phyloP scores from a whole-genome alignment of 768 basidiomycete species.

The Steccherinum ochraceum region DNA sequence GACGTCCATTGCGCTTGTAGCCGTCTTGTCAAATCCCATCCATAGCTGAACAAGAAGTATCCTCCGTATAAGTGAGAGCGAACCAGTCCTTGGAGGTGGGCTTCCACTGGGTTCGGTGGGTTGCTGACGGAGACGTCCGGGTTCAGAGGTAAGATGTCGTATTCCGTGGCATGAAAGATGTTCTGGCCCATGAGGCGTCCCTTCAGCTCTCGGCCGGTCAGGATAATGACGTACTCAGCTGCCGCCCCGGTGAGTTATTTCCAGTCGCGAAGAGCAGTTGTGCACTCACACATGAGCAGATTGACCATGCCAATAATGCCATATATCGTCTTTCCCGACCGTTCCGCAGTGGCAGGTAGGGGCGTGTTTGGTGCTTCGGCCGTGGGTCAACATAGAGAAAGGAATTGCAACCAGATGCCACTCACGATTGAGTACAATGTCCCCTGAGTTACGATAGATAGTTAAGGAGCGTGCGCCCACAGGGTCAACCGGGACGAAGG shows the following conservation, averaged over 20 bases:
- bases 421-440: conserved; percentile 66
- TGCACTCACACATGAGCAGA: conserved; percentile 59
- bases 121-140: conserved; percentile 58
- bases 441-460: conserved; percentile 67
- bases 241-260: not conserved
- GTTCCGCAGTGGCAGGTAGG: conserved; percentile 48
- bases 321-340: conserved; percentile 60
- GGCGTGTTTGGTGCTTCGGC: conserved; percentile 45
- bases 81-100: conserved; percentile 80
- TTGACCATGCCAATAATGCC: conserved; percentile 75
- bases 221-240: conserved; percentile 93
- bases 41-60: conserved; percentile 87
- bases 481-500: conserved; percentile 62
- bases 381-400: conserved; percentile 1
- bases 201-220: conserved; percentile 76
- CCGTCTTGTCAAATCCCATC: conserved; percentile 82
- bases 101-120: conserved; percentile 81
- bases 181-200: conserved; percentile 80
- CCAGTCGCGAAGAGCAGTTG: not conserved
- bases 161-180: conserved; percentile 85
- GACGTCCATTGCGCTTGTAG: conserved; percentile 76
- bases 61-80: conserved; percentile 77
- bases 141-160: conserved; percentile 84
- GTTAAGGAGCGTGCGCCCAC: conserved; percentile 63
- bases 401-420: not conserved